Base-by-base conservation (phyloP, 257 asterid genomes). In the Catharanthus roseus region DNA sequence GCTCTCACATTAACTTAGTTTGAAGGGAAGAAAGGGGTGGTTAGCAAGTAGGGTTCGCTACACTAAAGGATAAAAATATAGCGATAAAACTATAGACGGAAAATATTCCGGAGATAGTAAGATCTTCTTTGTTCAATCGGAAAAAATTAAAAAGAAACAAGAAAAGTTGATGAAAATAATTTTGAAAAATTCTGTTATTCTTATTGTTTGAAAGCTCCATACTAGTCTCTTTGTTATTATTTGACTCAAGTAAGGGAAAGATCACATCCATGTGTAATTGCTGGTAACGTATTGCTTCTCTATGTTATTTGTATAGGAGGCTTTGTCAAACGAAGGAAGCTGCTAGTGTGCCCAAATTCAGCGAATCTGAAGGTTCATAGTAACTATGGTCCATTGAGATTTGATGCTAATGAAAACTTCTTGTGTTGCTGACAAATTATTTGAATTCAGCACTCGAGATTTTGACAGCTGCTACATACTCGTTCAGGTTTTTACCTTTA, bases 381-480 rank as follows among this genome's bases (percentile, higher is more conserved):
- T 51, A 45, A 23, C 33, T 61, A 11, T n/a, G 62, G 10, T 29
- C 69, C 11, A 41, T 26, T 38, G 24, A 34, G 31, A 23, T 56
- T 26, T 50, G 12, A 31, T 58, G 45, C n/a, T 70, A 50, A 39
- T 57, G 41, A 34, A 56, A 28, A 31, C 39, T 68, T 24, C 23
- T 36, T 29, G 34, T 31, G 50, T 70, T 65, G 68, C 57, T 76
- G 23, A 69, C 58, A 55, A 26, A 28, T 45, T 45, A 68, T 58
- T 55, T 64, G 49, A 65, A 69, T 85, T 81, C 85, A 90, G 97
- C 97, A 2, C 87, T 88, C 24, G 97, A 90, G 80, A 90, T 90
- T 72, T 80, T 90, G 82, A 89, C 96, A 23, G 96, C 72, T 89
- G 97, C 90, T 90, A 90, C 74, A 85, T 89, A 72, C 92, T 89